A percentile compares a stretch with the other conserved stretches of the same genome.
Evolutionary conservation across 139 green algal species (phyloP).

Genomic region (Deuterostichococcus epilithicus): DNA sequence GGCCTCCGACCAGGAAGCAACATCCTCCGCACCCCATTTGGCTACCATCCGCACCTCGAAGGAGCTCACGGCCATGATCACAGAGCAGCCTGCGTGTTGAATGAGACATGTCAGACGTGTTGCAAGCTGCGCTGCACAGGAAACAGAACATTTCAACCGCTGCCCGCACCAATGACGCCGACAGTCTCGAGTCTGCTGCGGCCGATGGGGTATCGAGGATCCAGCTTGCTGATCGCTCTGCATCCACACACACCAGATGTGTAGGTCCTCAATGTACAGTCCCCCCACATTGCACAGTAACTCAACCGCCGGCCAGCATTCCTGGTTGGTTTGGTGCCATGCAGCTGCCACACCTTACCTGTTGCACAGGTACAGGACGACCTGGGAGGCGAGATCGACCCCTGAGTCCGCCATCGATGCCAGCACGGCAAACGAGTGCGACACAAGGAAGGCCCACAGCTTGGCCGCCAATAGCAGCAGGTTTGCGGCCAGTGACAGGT

Average conservation of each 20-base stretch:
- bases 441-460: conserved; percentile 42
- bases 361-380: conserved; percentile 41
- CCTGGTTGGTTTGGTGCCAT: neutral
- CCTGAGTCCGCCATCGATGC: conserved; percentile 57
- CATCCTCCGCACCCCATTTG: too few relatives aligned
- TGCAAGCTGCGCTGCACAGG: neutral
- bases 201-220: conserved; percentile 60
- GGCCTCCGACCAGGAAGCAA: too few relatives aligned
- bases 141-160: neutral
- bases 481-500: conserved; percentile 40
- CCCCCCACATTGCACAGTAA: neutral
- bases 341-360: conserved; percentile 16
- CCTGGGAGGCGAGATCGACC: conserved; percentile 62
- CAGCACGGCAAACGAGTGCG: conserved; percentile 52
- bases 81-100: conserved; percentile 31
- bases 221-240: conserved; percentile 37
- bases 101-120: neutral
- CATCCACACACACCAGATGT: conserved; percentile 60
- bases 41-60: too few relatives aligned
- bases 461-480: conserved; percentile 46
- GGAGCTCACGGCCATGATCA: conserved; percentile 60
- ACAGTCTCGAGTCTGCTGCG: conserved; percentile 64
- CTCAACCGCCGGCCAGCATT: neutral
- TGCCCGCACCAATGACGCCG: conserved; percentile 35
- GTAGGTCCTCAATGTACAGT: neutral